phyloP scores from a whole-genome alignment of 2,329 filamentous ascomycete species.

The Hypoxylon sp. region DNA sequence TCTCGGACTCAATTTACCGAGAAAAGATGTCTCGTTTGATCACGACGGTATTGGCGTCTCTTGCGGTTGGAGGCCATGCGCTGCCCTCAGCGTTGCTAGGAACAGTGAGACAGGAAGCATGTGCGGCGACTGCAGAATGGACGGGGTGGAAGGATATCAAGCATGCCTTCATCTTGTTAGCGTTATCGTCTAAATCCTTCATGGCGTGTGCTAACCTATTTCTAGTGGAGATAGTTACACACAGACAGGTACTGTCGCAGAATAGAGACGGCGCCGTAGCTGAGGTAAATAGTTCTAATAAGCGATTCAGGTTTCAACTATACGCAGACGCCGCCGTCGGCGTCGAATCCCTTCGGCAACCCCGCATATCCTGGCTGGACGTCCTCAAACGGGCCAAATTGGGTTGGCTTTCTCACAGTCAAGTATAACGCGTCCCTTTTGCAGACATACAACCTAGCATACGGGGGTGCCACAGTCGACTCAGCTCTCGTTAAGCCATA shows the following conservation, averaged over 20 bases:
- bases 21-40: constrained; percentile 23
- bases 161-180: constrained; percentile 61
- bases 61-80: constrained; percentile 26
- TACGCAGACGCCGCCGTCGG: constrained; percentile 64
- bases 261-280: neutral
- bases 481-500: constrained; percentile 67
- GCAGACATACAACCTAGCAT: constrained; percentile 68
- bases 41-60: constrained; percentile 17
- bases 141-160: constrained; percentile 58
- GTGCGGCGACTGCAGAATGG: constrained; percentile 49
- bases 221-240: constrained; percentile 56
- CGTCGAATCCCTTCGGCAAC: constrained; percentile 73
- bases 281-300: constrained; percentile 2
- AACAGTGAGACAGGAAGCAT: constrained; percentile 10
- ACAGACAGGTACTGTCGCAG: constrained; percentile 48
- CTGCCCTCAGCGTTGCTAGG: constrained; percentile 1
- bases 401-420: constrained; percentile 65
- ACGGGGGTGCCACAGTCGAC: constrained; percentile 69
- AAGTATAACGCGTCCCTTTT: constrained; percentile 63
- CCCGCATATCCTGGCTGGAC: constrained; percentile 68
- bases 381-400: constrained; percentile 66
- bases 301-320: constrained; percentile 66
- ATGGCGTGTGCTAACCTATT: constrained; percentile 12
- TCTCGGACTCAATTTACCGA: neutral
- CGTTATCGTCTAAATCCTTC: neutral